Base-by-base conservation (phyloP, 768 basidiomycete species). In the Boletus sensibilis region DNA sequence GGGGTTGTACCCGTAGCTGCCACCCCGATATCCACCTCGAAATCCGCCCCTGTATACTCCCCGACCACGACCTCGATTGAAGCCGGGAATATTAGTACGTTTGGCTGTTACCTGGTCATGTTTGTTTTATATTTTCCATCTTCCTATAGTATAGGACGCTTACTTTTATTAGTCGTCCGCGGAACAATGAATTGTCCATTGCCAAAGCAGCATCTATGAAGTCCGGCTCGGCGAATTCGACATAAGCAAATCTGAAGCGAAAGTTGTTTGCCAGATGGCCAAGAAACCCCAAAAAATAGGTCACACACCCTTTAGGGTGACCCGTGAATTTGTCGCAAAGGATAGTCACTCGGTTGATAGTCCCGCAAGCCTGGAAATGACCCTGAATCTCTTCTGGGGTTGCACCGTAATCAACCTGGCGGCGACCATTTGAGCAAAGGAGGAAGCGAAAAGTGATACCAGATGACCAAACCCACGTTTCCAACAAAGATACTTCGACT, bases 241-340 rank as follows among this genome's bases (percentile, higher is more conserved):
- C 95, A 77, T 99, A 99, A 51, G 96, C 96, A 76, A 90, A 99
- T 49, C 95, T 98, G 64, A 27, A 55, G 53, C 31, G 57, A 55
- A 50, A 43, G 46, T 59, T n/a, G 56, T 53, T 55, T 34, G 37
- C 53, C 51, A 45, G 23, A 54, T 39, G 33, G 47, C 57, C 47
- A 34, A 39, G 16, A 57, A 52, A n/a, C 27, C 27, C 31, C 5
- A 45, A 27, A 70, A 76, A 54, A 55, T 25, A 48, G 49, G 47
- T 20, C 58, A 58, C 67, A 33, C 61, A 94, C 94, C 97, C 97
- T 84, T 98, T 98, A 45, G 97, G 96, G 76, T 98, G 95, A 46
- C 97, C 97, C 23, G 96, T 98, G 74, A 96, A 98, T 77, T 98
- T 98, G 82, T 99, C 97, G 74, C 96, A 98, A 29, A 99, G 86